Percentiles rank a stretch among this genome's conserved stretches.
Conservation (phyloP, 1,284 basidiomycete species). For the Heterobasidion parviporum region DNA sequence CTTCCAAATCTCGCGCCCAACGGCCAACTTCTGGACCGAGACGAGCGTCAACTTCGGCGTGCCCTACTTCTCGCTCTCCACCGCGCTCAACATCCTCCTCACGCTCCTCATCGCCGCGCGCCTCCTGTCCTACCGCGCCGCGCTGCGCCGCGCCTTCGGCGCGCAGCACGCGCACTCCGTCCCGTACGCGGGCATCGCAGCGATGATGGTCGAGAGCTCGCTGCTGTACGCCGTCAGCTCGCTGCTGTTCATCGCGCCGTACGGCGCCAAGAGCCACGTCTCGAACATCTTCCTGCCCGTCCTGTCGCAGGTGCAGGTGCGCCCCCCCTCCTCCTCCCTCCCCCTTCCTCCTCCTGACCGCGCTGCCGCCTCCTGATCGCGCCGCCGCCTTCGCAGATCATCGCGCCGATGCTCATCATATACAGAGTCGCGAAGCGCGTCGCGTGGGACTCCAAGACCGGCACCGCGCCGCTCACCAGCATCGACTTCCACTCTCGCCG, state of each 20-base stretch:
- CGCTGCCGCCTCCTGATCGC: no score
- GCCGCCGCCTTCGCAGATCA: background rate
- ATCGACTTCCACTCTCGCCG: background rate
- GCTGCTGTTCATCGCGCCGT: background rate
- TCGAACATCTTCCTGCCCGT: background rate
- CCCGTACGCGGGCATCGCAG: background rate
- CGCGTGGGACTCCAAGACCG: background rate
- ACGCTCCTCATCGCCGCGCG: slow-evolving; percentile 4
- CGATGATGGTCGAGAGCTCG: background rate
- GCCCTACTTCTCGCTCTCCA: slow-evolving; percentile 25
- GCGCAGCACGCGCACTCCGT: background rate
- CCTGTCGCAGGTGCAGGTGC: background rate
- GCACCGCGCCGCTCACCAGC: background rate
- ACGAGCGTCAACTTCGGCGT: slow-evolving; percentile 14
- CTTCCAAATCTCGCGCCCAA: slow-evolving; percentile 11
- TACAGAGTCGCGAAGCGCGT: background rate
- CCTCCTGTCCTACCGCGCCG: slow-evolving; percentile 1
- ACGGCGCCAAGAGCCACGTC: background rate
- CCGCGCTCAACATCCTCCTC: slow-evolving; percentile 15
- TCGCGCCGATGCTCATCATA: background rate
- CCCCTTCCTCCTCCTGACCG: no score
- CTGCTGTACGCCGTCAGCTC: background rate
- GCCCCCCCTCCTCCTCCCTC: no score
- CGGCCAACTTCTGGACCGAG: slow-evolving; percentile 14
- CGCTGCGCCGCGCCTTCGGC: background rate